These are phyloP conservation scores for Mortierella antarctica DNA, from an alignment of 192 early-diverging fungal genomes.

Conservation along the genomic window DNA sequence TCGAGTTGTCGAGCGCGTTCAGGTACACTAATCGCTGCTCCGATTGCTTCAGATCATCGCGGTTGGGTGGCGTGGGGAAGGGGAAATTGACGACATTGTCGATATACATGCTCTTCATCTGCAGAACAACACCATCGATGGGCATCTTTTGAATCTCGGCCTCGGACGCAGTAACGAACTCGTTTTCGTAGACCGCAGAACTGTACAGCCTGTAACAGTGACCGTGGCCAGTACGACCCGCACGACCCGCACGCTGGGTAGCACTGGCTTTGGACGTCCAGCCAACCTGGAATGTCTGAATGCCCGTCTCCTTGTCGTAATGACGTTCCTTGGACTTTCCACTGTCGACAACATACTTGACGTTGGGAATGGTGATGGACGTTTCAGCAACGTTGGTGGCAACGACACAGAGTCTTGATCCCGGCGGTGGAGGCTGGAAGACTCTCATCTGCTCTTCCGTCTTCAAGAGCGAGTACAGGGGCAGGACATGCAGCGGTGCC, in stretches of 20 bases:
- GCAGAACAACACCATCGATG: conserved; percentile 95
- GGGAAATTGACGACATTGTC: conserved; percentile 96
- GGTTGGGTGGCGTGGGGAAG: conserved; percentile 94
- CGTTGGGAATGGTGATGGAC: conserved; percentile 94
- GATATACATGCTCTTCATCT: conserved; percentile 99
- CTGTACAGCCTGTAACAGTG: conserved; percentile 97
- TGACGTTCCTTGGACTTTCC: conserved; percentile 93
- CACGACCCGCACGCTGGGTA: conserved; percentile 96
- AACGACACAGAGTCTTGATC: conserved; percentile 91
- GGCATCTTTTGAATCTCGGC: conserved; percentile 96
- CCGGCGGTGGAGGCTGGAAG: conserved; percentile 89
- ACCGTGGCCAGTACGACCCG: conserved; percentile 94
- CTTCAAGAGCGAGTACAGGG: conserved; percentile 96
- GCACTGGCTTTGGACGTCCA: conserved; percentile 97
- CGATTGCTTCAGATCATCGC: conserved; percentile 76
- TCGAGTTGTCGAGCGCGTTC: conserved; percentile 73
- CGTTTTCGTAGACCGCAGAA: conserved; percentile 91
- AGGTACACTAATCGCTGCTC: conserved; percentile 85
- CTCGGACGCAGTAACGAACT: conserved; percentile 85
- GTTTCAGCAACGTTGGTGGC: conserved; percentile 99
- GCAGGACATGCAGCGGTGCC: conserved; percentile 90
- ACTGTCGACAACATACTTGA: conserved; percentile 95
- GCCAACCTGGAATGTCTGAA: conserved; percentile 88
- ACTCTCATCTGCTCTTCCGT: conserved; percentile 92
- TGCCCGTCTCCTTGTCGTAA: conserved; percentile 86